phyloP scores from a whole-genome alignment of 192 early-diverging fungal species.

The Endogone sp. region DNA sequence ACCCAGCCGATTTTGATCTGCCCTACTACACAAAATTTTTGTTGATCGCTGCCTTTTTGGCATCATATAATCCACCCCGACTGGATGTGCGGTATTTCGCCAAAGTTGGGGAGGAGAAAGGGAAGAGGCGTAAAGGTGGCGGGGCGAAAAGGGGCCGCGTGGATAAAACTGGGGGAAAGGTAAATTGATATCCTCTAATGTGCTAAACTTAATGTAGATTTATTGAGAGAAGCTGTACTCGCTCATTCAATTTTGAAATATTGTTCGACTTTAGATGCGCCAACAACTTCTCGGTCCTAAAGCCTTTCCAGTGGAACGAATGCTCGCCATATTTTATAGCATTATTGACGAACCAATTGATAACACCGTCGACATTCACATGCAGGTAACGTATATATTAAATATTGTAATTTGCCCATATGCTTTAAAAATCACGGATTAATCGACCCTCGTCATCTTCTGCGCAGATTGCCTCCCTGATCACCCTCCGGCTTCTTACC shows the following conservation, averaged over 20 bases:
- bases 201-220: too few relatives aligned
- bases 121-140: slow-evolving; percentile 25
- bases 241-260: background rate
- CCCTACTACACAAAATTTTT: slow-evolving; percentile 91
- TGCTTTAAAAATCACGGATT: background rate
- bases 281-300: slow-evolving; percentile 92
- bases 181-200: too few relatives aligned
- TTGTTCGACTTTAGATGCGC: slow-evolving; percentile 34
- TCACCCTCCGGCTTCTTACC: slow-evolving; percentile 72
- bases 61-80: slow-evolving; percentile 88
- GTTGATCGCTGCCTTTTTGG: slow-evolving; percentile 84
- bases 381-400: slow-evolving; percentile 44
- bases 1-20: slow-evolving; percentile 56
- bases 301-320: slow-evolving; percentile 89
- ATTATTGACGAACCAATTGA: slow-evolving; percentile 72
- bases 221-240: background rate
- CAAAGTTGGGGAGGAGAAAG: slow-evolving; percentile 37
- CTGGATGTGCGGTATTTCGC: slow-evolving; percentile 88
- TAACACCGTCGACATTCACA: slow-evolving; percentile 69
- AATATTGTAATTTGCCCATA: slow-evolving; percentile 1
- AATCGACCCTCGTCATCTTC: background rate
- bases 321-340: slow-evolving; percentile 96
- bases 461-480: slow-evolving; percentile 77
- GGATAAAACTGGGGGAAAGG: slow-evolving; percentile 43
- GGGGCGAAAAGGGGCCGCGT: slow-evolving; percentile 36